Percentiles rank a stretch among this genome's conserved stretches.
Conservation (phyloP, 345 rosid species). For the Gossypioides kirkii region DNA sequence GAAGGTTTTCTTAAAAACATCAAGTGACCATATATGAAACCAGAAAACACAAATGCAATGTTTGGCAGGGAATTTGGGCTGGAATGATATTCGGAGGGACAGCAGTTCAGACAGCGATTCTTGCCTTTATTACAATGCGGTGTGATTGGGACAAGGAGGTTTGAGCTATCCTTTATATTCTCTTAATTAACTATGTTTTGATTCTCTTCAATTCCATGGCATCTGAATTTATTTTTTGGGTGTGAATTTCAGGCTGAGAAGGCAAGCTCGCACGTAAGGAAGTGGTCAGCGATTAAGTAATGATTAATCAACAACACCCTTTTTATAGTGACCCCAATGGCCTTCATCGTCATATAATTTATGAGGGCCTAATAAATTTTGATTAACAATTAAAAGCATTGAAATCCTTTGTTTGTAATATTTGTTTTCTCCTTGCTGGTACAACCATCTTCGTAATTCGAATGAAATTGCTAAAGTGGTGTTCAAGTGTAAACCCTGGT, state of each 20-base stretch:
- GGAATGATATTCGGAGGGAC: conserved; percentile 95
- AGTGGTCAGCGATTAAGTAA: conserved; percentile 36
- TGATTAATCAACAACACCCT: neutral
- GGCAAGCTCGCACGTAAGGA: conserved; percentile 48
- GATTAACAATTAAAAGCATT: neutral
- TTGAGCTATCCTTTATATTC: neutral
- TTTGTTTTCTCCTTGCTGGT: neutral
- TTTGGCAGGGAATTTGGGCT: conserved; percentile 73
- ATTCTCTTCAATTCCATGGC: too few species aligned
- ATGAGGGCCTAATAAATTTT: neutral
- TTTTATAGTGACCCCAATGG: neutral
- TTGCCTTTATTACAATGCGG: conserved; percentile 42
- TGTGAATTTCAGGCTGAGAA: conserved; percentile 54
- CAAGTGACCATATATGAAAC: too few species aligned
- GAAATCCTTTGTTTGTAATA: neutral
- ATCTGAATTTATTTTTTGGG: neutral
- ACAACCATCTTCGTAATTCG: neutral
- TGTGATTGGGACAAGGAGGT: conserved; percentile 90
- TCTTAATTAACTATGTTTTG: neutral
- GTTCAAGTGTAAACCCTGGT: neutral
- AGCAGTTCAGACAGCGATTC: conserved; percentile 54
- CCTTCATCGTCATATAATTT: neutral
- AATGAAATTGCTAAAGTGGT: neutral
- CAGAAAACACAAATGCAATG: too few species aligned
- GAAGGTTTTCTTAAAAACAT: neutral